Conservation (phyloP, 2,329 filamentous ascomycete species). For the Celoporthe dispersa region DNA sequence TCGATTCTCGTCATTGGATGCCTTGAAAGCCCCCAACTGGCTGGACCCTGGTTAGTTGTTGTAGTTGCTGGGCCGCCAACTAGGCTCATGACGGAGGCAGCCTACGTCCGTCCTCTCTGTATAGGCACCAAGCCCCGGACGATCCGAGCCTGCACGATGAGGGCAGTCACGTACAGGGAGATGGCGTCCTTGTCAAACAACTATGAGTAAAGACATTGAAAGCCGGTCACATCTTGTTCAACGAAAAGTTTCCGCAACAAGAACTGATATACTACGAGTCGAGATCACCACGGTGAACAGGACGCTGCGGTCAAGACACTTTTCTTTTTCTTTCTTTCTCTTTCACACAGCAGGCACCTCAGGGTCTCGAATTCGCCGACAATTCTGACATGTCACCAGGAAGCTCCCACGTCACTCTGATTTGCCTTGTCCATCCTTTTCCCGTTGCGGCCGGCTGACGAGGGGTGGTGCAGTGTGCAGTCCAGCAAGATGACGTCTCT, state of each 20-base stretch:
- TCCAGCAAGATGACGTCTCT: background rate
- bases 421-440: background rate
- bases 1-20: constrained; percentile 6
- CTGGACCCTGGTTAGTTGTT: background rate
- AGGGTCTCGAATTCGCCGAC: background rate
- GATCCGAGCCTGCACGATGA: background rate
- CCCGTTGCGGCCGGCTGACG: background rate
- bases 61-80: too few species aligned
- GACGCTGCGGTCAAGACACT: background rate
- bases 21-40: background rate
- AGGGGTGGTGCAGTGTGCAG: background rate
- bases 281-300: background rate
- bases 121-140: background rate
- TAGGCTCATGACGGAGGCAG: background rate
- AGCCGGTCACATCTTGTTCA: background rate
- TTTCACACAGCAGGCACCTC: background rate
- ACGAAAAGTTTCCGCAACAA: background rate
- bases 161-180: background rate
- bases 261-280: background rate
- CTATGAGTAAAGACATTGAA: background rate
- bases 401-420: background rate
- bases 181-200: background rate
- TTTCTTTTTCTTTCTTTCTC: too few species aligned
- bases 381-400: background rate
- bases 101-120: background rate